Evolutionary conservation across 768 basidiomycete species (phyloP), one percentile per base, ranked within the genome.

Genomic region (Hericium rajendrae): DNA sequence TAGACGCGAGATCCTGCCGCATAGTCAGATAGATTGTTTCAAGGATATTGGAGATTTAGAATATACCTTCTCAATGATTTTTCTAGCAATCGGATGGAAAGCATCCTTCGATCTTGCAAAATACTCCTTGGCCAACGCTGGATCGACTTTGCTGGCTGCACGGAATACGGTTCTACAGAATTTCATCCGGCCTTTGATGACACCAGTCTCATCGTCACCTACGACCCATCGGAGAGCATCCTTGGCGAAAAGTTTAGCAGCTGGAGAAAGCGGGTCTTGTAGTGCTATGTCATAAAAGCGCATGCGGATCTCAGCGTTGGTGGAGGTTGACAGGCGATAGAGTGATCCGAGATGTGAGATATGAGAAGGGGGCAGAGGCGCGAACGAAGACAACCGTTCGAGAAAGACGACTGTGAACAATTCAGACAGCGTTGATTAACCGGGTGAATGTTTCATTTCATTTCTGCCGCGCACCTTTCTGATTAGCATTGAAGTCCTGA

Each of bases 171-270:
- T 85, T 50, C 89, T 71, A 69, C 89, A 91, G 72, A 90, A 90
- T 67, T 91, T 91, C 88, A 91, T 91, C 38, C 89, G 76, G 11
- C 89, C 89, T 64, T 88, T 86, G 56, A 91, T 72, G 26, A 80
- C 71, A 0, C 79, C 83, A 24, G 76, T 77, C 24, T 74, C 82
- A 61, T 84, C 70, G 16, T 62, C 71, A 2, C 85, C 88, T 13
- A 83, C 78, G 20, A 90, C 79, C 88, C 89, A 91, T 26, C 78
- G 73, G 0, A 75, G 79, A 0, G 84, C 88, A 20, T 78, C 72
- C 0, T 58, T 57, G 8, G 81, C 83, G 60, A 80, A 81, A n/a
- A 66, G 65, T 40, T 70, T 68, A 3, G 86, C 84, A 1, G 75
- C 75, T n/a, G 66, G 57, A 0, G 80, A 76, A 0, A 65, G 28